phyloP scores from a whole-genome alignment of 371 early-diverging fungal genomes.

The Saksenaea vasiformis region DNA sequence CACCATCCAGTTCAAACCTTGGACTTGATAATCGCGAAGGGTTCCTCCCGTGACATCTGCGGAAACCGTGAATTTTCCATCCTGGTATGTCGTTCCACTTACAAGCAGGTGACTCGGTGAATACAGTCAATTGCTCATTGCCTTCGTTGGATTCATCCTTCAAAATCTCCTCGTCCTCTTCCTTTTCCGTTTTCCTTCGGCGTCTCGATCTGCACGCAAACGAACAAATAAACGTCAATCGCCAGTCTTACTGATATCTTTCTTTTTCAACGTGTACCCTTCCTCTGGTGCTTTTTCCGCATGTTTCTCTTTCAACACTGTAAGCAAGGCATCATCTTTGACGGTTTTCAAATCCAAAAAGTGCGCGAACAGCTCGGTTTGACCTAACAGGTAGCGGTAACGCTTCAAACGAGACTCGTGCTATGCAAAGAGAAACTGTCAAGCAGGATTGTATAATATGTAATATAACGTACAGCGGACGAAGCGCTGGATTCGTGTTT shows the following conservation, averaged over 20 bases:
- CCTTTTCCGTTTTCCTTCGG: conserved; percentile 84
- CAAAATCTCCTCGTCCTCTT: conserved; percentile 83
- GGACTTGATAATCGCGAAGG: conserved; percentile 92
- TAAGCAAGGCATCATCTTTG: conserved; percentile 14
- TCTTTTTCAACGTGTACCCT: conserved; percentile 20
- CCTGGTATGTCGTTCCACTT: conserved; percentile 9
- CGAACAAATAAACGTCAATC: not conserved
- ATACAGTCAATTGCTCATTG: conserved; percentile 53
- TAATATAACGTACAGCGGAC: not conserved
- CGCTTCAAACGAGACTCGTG: conserved; percentile 9
- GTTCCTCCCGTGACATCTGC: conserved; percentile 76
- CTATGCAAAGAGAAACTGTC: not conserved
- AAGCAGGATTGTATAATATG: not conserved
- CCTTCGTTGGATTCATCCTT: conserved; percentile 62
- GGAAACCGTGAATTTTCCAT: not conserved
- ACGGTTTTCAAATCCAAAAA: conserved; percentile 45
- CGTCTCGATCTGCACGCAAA: conserved; percentile 49
- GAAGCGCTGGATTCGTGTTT: not conserved
- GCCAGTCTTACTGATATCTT: not conserved
- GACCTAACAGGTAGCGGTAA: conserved; percentile 78
- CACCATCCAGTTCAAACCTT: conserved; percentile 97
- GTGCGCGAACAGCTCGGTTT: conserved; percentile 64
- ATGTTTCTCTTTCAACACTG: conserved; percentile 19
- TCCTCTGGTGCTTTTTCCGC: conserved; percentile 5
- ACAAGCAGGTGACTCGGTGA: conserved; percentile 82